A percentile compares a stretch with the other conserved stretches of the same genome.
phyloP scores from a whole-genome alignment of 2,329 filamentous ascomycete species.

The Ceratocystis colombiana region DNA sequence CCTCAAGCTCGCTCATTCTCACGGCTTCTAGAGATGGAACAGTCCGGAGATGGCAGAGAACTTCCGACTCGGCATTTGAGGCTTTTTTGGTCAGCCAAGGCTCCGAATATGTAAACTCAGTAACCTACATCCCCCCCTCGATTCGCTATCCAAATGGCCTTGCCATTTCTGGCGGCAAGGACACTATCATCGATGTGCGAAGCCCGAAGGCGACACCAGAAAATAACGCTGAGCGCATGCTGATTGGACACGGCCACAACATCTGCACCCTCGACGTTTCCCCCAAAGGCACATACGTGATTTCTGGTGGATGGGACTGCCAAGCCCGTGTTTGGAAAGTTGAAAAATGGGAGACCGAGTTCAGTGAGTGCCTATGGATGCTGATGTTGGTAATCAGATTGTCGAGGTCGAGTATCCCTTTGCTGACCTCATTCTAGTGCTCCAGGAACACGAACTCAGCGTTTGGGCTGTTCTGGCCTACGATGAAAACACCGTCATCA shows the following conservation, averaged over 20 bases:
- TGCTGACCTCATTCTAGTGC: conserved; percentile 31
- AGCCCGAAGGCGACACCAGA: conserved; percentile 55
- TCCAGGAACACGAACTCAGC: conserved; percentile 63
- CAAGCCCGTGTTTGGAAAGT: conserved; percentile 78
- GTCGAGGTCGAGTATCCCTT: background rate
- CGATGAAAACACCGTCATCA: conserved; percentile 69
- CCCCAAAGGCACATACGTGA: conserved; percentile 59
- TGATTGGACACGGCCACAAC: conserved; percentile 79
- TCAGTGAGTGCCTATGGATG: conserved; percentile 31
- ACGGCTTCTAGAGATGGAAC: conserved; percentile 88
- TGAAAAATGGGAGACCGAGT: conserved; percentile 71
- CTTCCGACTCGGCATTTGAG: conserved; percentile 54
- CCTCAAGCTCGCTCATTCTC: conserved; percentile 58
- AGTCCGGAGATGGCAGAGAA: conserved; percentile 73
- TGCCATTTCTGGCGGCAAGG: conserved; percentile 78
- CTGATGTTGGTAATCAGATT: background rate
- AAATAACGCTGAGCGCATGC: conserved; percentile 72
- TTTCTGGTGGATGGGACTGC: conserved; percentile 91
- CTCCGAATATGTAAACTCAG: conserved; percentile 74
- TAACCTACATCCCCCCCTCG: conserved; percentile 65
- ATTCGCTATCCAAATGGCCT: conserved; percentile 64
- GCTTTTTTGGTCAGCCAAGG: conserved; percentile 69
- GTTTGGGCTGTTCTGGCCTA: conserved; percentile 90
- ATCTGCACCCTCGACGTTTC: conserved; percentile 78
- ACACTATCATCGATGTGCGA: conserved; percentile 85